Base-by-base conservation (phyloP, 2,329 filamentous ascomycete genomes). In the Fusarium sp. region DNA sequence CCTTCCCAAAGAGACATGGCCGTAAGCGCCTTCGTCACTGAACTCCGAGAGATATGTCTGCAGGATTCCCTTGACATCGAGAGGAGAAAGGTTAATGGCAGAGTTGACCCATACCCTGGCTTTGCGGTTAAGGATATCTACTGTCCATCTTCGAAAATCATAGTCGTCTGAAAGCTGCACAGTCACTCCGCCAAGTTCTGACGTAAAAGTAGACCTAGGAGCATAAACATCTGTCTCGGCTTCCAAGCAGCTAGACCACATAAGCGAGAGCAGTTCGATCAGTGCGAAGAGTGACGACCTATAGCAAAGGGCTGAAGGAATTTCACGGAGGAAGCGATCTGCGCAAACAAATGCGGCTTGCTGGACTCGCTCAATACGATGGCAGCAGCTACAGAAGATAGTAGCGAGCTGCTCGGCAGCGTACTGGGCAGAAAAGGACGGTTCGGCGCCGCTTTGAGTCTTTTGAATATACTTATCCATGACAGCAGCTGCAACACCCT, bases 1-100 rank as follows among this genome's bases (percentile, higher is more conserved):
- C 67, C 97, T 89, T 17, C 96, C 97, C 22, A 99, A 87, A 2
- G 95, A 96, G 70, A 98, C 91, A 81, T 98, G 95, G 1, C 95
- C 96, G 79, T 97, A 98, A 3, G 92, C 91, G 56, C 93, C 94
- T 74, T 98, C 94, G 75, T 98, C 95, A 70, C 97, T 93, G 76
- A 95, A 98, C 76, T 98, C 95, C 2, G 97, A 98, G 22, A 99
- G 87, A 80, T 99, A 98, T 0, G 96, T 98, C 83, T 98, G 96
- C 48, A 99, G 87, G 26, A 99, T 87, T 1, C 97, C 96, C 83
- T 99, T 99, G 68, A 98, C 91, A 82, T 99, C 96, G 30, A 98
- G 86, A 11, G 96, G 96, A 6, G 97, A 95, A 54, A 97, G 89
- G 75, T 93, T 92, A 76, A 98, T 91, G 13, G 94, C 93, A 38